phyloP scores from a whole-genome alignment of 2,329 filamentous ascomycete species.

The Penicillium sp. region DNA sequence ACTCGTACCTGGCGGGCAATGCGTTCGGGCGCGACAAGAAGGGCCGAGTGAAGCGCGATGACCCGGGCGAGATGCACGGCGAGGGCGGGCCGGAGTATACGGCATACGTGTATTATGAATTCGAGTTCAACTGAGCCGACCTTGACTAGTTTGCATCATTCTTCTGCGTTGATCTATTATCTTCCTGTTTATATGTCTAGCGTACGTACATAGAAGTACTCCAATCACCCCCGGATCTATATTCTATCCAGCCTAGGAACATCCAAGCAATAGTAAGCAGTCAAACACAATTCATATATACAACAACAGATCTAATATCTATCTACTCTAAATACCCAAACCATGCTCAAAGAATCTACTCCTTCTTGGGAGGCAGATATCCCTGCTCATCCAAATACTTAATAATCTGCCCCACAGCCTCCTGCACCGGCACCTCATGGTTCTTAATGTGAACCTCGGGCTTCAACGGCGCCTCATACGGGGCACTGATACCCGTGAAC shows the following conservation, averaged over 20 bases:
- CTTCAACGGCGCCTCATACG: conserved; percentile 79
- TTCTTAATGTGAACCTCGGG: conserved; percentile 83
- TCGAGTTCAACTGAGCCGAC: conserved; percentile 62
- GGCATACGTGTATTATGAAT: conserved; percentile 93
- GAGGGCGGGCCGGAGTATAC: conserved; percentile 74
- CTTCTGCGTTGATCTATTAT: no score
- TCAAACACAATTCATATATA: no score
- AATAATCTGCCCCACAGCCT: conserved; percentile 77
- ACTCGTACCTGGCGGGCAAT: conserved; percentile 88
- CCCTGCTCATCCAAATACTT: conserved; percentile 65
- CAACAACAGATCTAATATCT: conserved; percentile 1
- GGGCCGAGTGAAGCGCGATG: conserved; percentile 82
- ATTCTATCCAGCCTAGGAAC: no score
- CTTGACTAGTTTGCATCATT: neutral
- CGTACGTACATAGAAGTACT: conserved; percentile 19
- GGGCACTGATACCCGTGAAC: conserved; percentile 89
- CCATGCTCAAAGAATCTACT: conserved; percentile 2
- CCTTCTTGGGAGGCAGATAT: conserved; percentile 42
- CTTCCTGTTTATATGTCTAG: no score
- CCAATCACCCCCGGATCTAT: no score
- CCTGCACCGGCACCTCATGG: conserved; percentile 72
- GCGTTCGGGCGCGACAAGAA: conserved; percentile 91
- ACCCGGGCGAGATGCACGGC: conserved; percentile 75
- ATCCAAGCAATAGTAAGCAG: no score
- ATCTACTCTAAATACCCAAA: neutral